phyloP scores from a whole-genome alignment of 306 rosid species.

The Arachis stenosperma region DNA sequence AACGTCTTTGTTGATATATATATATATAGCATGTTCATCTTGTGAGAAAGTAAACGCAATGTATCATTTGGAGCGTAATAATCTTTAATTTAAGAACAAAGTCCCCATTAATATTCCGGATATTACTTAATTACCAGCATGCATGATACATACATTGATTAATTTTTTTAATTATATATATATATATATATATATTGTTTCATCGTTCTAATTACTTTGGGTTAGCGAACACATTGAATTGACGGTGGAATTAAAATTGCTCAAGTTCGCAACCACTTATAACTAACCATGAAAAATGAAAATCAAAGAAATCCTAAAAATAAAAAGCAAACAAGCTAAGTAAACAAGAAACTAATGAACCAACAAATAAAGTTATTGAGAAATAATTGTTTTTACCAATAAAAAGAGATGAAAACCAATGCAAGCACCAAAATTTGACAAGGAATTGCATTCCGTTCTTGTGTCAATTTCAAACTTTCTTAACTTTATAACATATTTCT shows the following conservation, averaged over 20 bases:
- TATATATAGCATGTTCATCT: slow-evolving; percentile 14
- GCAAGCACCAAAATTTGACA: slow-evolving; percentile 43
- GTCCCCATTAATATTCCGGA: slow-evolving; percentile 29
- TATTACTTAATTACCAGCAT: no score
- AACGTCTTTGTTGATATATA: no score
- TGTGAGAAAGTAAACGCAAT: slow-evolving; percentile 14
- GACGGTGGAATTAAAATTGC: slow-evolving; percentile 26
- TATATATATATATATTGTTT: neutral
- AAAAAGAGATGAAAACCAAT: slow-evolving; percentile 26
- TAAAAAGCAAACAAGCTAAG: slow-evolving; percentile 13
- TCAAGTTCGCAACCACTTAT: slow-evolving; percentile 53
- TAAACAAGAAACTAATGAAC: neutral
- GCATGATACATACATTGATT: neutral
- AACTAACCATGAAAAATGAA: slow-evolving; percentile 60
- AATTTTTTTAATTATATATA: neutral
- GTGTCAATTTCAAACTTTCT: slow-evolving; percentile 40
- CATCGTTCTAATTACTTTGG: slow-evolving; percentile 30
- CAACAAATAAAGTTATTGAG: neutral
- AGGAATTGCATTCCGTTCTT: slow-evolving; percentile 41
- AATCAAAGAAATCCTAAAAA: slow-evolving; percentile 44
- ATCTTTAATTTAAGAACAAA: slow-evolving; percentile 4
- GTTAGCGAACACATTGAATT: slow-evolving; percentile 25
- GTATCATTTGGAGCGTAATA: slow-evolving; percentile 24
- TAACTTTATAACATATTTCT: slow-evolving; percentile 6
- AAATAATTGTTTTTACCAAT: slow-evolving; percentile 17